Base-by-base conservation (phyloP, 2,329 filamentous ascomycete genomes). In the Colletotrichum filicis region DNA sequence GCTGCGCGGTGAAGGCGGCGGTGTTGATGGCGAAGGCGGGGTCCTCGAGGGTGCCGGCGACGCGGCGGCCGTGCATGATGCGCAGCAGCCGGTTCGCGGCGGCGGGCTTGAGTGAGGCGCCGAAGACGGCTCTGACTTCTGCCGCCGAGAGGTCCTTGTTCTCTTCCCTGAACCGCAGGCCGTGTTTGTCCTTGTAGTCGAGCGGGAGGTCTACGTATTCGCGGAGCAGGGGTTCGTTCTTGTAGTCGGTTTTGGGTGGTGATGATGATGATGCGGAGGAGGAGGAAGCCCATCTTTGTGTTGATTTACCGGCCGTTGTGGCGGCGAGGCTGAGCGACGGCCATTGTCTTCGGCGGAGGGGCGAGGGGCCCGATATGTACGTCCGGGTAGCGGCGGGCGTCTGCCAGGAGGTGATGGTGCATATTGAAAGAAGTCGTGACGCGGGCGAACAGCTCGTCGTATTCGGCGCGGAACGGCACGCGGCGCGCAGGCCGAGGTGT, bases 11-110 rank as follows among this genome's bases (percentile, higher is more conserved):
- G 75, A 83, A 91, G 11, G 79, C 77, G 2, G 80, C 80, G 32
- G 89, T 90, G 75, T 90, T 86, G 30, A 81, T 75, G 46, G 81
- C 81, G 60, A 89, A 84, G 5, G 81, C 82, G 2, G 90, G 90
- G 77, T 92, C 91, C 12, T 90, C 86, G 55, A 92, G 83, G 3
- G 90, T 92, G 42, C 91, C 91, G 8, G 91, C 90, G 26, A 93
- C 89, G 53, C 91, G 85, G 46, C 90, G 87, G 9, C 91, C 91
- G 78, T 93, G 91, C 14, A 92, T 80, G 62, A 92, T 88, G 65
- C 84, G 83, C 62, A 92, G 80, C 56, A 92, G 79, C 57, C 81
- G 82, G 78, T 92, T 92, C 24, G 87, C 91, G 5, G 79, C 77
- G 4, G 77, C 75, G 1, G 83, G 78, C 72, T 83, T 80, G 58